These are phyloP conservation scores for Osmanthus fragrans DNA, from an alignment of 257 asterid species.

Conservation along the genomic window DNA sequence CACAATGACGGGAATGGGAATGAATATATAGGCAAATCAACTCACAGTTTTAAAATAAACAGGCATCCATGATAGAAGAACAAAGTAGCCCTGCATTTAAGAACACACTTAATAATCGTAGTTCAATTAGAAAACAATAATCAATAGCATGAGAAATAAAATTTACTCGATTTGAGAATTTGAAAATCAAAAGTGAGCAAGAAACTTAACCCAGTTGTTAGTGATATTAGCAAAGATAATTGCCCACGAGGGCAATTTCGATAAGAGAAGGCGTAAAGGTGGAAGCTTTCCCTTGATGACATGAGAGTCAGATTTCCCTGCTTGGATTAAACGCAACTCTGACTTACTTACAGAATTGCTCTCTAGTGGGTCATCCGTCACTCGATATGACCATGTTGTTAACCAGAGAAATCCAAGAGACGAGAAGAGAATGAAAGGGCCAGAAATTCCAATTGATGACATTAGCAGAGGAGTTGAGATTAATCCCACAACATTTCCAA, in stretches of 20 bases:
- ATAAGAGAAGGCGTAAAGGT: constrained; percentile 59
- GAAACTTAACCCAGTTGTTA: constrained; percentile 74
- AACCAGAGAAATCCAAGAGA: constrained; percentile 87
- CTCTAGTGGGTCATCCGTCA: constrained; percentile 72
- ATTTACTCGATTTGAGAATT: not conserved
- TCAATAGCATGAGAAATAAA: not conserved
- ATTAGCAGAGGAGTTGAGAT: constrained; percentile 71
- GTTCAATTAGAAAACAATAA: constrained; percentile 1
- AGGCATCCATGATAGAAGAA: constrained; percentile 99
- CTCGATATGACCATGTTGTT: constrained; percentile 52
- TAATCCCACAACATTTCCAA: constrained; percentile 89
- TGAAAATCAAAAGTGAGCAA: not conserved
- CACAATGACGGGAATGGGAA: not conserved
- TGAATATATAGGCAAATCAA: not conserved
- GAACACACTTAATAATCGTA: not conserved
- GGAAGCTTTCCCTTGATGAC: constrained; percentile 57
- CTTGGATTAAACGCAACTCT: constrained; percentile 71
- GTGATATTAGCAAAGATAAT: constrained; percentile 80
- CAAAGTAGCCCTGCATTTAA: constrained; percentile 87
- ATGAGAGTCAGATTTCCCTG: constrained; percentile 64
- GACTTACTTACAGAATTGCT: constrained; percentile 53
- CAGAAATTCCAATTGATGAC: constrained; percentile 73
- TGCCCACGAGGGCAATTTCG: constrained; percentile 91
- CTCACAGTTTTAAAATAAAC: constrained; percentile 92
- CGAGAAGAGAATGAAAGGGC: constrained; percentile 84